phyloP scores from a whole-genome alignment of 768 basidiomycete species.

The Ramaria rubella region DNA sequence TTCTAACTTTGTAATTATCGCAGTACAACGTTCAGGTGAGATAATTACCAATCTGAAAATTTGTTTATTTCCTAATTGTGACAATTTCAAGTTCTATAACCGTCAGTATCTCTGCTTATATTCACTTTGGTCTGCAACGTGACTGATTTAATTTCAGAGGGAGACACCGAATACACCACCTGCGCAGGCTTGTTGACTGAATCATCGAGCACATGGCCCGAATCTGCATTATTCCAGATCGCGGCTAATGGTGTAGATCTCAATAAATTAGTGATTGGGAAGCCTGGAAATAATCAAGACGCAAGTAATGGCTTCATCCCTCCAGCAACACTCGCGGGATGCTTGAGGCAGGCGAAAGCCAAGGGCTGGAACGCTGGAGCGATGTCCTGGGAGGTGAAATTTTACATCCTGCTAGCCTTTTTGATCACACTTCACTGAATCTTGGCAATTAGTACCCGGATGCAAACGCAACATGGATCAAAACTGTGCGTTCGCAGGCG shows the following conservation, averaged over 20 bases:
- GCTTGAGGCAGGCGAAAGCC: slow-evolving; percentile 51
- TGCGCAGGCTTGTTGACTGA: slow-evolving; percentile 20
- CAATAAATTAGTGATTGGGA: slow-evolving; percentile 70
- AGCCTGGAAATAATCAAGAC: slow-evolving; percentile 49
- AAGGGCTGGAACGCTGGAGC: slow-evolving; percentile 51
- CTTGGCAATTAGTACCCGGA: slow-evolving; percentile 36
- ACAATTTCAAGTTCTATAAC: slow-evolving; percentile 29
- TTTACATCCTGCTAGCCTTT: not conserved
- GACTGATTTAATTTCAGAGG: not conserved
- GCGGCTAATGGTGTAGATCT: slow-evolving; percentile 49
- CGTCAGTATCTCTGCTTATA: slow-evolving; percentile 18
- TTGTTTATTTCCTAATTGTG: too few species aligned
- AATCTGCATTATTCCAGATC: slow-evolving; percentile 43
- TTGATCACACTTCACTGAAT: slow-evolving; percentile 15
- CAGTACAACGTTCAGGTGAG: slow-evolving; percentile 40
- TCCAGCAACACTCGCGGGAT: slow-evolving; percentile 48
- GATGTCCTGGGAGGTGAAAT: slow-evolving; percentile 31
- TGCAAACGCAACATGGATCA: slow-evolving; percentile 36
- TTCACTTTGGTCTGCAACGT: not conserved
- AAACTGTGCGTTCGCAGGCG: slow-evolving; percentile 29
- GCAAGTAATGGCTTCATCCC: slow-evolving; percentile 59
- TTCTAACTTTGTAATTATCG: not conserved
- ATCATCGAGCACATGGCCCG: slow-evolving; percentile 24
- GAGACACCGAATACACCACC: slow-evolving; percentile 13
- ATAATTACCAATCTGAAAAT: too few species aligned